phyloP scores from a whole-genome alignment of 176 grass and related monocot genomes.

The Zoysia japonica region DNA sequence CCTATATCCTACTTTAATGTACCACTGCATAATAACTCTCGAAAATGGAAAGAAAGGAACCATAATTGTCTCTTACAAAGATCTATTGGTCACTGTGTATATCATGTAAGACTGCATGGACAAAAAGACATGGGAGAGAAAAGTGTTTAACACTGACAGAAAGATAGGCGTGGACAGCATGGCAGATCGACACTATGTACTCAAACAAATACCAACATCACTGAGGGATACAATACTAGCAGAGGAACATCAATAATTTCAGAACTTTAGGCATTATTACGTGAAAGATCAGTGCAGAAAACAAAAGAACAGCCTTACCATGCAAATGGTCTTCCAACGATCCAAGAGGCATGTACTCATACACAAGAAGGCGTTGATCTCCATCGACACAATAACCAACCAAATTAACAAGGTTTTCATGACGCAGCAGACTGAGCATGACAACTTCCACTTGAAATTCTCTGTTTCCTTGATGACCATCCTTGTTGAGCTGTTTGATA shows the following conservation, averaged over 20 bases:
- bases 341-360: constrained; percentile 80
- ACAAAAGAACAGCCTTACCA: constrained; percentile 47
- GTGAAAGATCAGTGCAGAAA: constrained; percentile 23
- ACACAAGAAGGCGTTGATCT: constrained; percentile 79
- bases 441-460: constrained; percentile 85
- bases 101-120: constrained; percentile 33
- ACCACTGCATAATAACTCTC: background rate
- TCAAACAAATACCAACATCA: constrained; percentile 34
- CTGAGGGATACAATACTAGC: constrained; percentile 16
- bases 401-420: constrained; percentile 73
- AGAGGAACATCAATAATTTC: constrained; percentile 18
- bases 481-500: constrained; percentile 74
- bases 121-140: constrained; percentile 9
- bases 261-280: constrained; percentile 21
- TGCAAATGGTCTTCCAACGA: constrained; percentile 85
- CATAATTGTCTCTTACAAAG: constrained; percentile 20
- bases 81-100: constrained; percentile 10
- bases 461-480: constrained; percentile 77
- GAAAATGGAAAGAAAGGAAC: constrained; percentile 12
- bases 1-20: constrained; percentile 27
- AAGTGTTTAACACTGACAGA: background rate
- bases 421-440: constrained; percentile 77
- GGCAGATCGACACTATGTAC: constrained; percentile 40
- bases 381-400: constrained; percentile 81
- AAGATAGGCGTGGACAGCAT: constrained; percentile 31